These are phyloP conservation scores for Penicillium coprophilum DNA, from an alignment of 495 filamentous ascomycete species.

Conservation along the genomic window DNA sequence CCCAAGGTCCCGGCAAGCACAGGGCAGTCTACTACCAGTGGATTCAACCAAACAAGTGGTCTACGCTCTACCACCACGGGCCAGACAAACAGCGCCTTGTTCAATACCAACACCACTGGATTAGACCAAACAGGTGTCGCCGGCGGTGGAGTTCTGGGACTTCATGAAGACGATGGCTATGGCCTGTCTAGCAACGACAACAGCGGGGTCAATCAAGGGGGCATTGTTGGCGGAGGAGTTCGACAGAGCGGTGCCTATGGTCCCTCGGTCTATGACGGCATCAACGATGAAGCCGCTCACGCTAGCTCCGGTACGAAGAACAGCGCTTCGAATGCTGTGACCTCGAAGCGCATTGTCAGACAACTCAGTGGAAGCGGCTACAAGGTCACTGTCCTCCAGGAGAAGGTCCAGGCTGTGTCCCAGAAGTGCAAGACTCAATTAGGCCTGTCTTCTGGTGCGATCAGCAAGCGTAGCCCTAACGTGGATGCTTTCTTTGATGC, in stretches of 20 bases:
- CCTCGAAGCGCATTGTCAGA: slow-evolving; percentile 11
- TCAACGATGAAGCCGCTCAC: background rate
- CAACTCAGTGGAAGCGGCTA: slow-evolving; percentile 15
- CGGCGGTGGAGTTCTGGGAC: background rate
- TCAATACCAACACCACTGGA: background rate
- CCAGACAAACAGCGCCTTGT: background rate
- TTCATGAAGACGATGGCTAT: background rate
- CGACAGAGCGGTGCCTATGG: slow-evolving; percentile 1
- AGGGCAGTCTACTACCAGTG: background rate
- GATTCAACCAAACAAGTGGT: background rate
- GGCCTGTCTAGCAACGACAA: background rate
- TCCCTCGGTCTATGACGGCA: slow-evolving; percentile 1
- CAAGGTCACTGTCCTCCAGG: slow-evolving; percentile 33
- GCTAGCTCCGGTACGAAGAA: background rate
- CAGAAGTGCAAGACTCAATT: slow-evolving; percentile 42
- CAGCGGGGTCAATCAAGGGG: background rate
- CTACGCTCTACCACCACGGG: background rate
- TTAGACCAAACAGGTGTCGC: background rate
- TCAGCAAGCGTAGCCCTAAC: slow-evolving; percentile 33
- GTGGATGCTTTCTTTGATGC: slow-evolving; percentile 42
- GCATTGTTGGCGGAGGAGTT: slow-evolving; percentile 4
- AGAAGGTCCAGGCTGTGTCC: slow-evolving; percentile 33
- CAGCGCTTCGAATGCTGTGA: background rate
- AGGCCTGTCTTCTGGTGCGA: slow-evolving; percentile 31
- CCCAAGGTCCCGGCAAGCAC: background rate